These are phyloP conservation scores for Coemansia interrupta DNA, from an alignment of 192 early-diverging fungal genomes.

Conservation along the genomic window DNA sequence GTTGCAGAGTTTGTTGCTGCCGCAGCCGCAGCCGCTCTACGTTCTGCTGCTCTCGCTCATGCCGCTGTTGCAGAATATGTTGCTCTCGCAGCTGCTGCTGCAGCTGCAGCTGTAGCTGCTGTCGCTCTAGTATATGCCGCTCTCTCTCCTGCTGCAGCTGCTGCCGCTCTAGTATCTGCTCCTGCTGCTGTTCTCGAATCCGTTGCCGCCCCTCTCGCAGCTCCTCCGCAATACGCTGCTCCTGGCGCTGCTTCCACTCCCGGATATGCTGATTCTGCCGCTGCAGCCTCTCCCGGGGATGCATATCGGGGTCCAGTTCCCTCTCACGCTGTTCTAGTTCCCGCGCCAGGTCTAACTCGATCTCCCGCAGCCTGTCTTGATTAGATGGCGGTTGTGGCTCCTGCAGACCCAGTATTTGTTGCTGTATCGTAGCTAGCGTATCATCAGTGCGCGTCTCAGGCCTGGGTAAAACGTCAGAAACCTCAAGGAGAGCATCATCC, in stretches of 20 bases:
- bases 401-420: too few species aligned
- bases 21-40: background rate
- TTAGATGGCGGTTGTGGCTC: too few species aligned
- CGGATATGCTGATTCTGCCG: background rate
- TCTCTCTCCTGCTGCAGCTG: background rate
- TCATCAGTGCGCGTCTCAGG: too few species aligned
- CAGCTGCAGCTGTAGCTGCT: background rate
- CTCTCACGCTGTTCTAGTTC: too few species aligned
- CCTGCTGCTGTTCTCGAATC: background rate
- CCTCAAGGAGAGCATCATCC: too few species aligned
- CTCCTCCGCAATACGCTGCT: background rate
- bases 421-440: too few species aligned
- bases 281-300: background rate
- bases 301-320: background rate
- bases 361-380: too few species aligned
- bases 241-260: background rate
- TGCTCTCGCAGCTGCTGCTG: conserved; percentile 2
- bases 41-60: background rate
- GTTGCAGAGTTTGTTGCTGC: too few species aligned
- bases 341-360: too few species aligned
- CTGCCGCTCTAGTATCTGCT: background rate
- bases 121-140: background rate
- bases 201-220: background rate
- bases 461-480: too few species aligned
- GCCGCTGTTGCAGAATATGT: background rate